Evolutionary conservation across 1,284 basidiomycete species (phyloP), one percentile per base, ranked within the genome.

Genomic region (Marasmius tenuissimus): DNA sequence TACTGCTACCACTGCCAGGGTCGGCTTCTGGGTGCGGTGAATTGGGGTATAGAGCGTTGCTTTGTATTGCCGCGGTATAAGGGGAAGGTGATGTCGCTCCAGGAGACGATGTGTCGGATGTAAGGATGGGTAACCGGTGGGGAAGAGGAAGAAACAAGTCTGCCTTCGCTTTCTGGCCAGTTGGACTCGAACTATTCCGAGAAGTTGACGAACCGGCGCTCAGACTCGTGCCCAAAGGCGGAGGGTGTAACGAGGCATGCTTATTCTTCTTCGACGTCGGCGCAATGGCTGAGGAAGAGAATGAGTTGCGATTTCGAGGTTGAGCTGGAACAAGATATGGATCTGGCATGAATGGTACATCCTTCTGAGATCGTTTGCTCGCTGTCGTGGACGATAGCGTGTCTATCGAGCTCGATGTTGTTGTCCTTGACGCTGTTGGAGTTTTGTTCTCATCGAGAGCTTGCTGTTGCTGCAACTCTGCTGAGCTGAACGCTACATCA

Each of bases 301-400:
- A 85, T 1, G 85, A 87, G 70, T 80, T 87, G 42, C 86, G 83
- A 47, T 85, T 75, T 48, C 84, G 82, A 66, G 82, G 80, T 33
- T 74, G 72, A 11, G 73, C 63, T 12, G 50, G 27, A 50, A 50
- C 33, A 11, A 45, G 39, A 48, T 58, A 58, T 27, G 38, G 51
- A 51, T 45, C 38, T 7, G 60, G 39, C 16, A 37, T 38, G 16
- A 49, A 49, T 37, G 65, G 55, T 27, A 68, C 58, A 22, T 69
- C 59, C 34, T 47, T 42, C 39, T 38, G 63, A 58, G 57, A 62
- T 20, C 16, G 38, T 33, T 60, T 58, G 52, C 45, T 47, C 16
- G 45, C 16, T 47, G 59, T 2, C n/a, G 52, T 7, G 18, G 18
- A n/a, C 38, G 33, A 50, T 11, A 11, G 34, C 34, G 34, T 37